Evolutionary conservation across 306 rosid genomes (phyloP), one percentile per base, ranked within the genome.

Genomic region (Prunus persica): DNA sequence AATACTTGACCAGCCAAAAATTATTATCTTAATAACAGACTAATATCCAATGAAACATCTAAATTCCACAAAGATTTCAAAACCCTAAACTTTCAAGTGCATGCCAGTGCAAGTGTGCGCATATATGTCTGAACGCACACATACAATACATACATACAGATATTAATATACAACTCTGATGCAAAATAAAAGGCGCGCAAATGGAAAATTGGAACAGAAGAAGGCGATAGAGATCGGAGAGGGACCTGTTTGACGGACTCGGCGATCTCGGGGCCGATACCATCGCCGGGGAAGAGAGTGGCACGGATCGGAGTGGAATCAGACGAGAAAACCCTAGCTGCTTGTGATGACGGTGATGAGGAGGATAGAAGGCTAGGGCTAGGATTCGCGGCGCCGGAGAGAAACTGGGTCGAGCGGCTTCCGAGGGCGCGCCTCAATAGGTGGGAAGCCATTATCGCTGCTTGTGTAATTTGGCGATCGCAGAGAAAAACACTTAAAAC

Each of bases 251-350:
- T 94, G 82, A 94, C 97, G 82, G 98, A 90, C 38, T 92, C 93
- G 55, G 98, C 82, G 83, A 94, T 94, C 89, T 96, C 97, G 61
- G 98, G 98, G 43, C 98, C 98, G 56, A 94, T 94, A 41, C 98
- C 98, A 79, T 94, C 98, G 72, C 98, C 97, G 73, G 97, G 98
- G 79, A 94, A 92, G 75, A 96, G 99, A 67, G 99, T 96, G 80
- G 93, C 99, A 0, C 85, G 88, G 89, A 96, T 96, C 84, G 90
- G 85, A 62, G 86, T 61, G 55, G 96, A 50, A 9, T 68, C 72
- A 28, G 97, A 89, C n/a, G 93, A 92, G 87, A 92, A 92, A 45
- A 73, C 20, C 81, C 91, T 80, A 70, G 85, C 71, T 0, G 61
- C 32, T 8, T 52, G 75, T 13, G 73, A 8, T 2, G 50, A 16